Conservation (phyloP, 2,329 filamentous ascomycete genomes). For the Exophiala sp. region DNA sequence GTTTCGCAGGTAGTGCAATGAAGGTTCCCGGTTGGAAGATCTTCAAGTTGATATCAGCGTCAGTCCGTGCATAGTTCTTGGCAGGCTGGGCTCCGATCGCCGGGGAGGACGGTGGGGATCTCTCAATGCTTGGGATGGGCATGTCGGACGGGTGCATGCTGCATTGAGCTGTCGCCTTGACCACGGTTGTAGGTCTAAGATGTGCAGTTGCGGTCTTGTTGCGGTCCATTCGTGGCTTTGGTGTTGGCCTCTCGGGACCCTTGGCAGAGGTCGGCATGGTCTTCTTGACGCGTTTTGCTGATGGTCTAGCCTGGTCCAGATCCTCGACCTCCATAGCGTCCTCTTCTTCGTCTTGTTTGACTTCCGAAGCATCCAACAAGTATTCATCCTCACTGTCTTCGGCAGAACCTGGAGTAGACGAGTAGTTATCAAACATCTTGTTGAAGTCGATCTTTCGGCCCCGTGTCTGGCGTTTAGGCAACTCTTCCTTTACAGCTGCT, state of each 20-base stretch:
- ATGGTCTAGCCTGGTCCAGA: not conserved
- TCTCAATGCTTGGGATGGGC: conserved; percentile 16
- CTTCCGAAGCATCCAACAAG: not conserved
- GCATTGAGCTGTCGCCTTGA: conserved; percentile 1
- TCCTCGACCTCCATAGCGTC: not conserved
- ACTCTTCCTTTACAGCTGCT: not conserved
- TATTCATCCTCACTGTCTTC: conserved; percentile 4
- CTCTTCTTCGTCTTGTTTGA: conserved; percentile 7
- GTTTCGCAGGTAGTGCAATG: not conserved
- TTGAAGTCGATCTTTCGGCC: conserved; percentile 8
- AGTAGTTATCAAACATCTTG: not conserved
- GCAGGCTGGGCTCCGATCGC: not conserved
- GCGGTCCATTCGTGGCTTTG: not conserved
- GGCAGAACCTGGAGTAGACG: not conserved
- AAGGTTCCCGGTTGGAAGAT: conserved; percentile 2
- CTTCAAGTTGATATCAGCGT: conserved; percentile 5
- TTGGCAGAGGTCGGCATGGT: not conserved
- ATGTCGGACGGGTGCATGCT: not conserved
- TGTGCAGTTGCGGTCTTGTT: not conserved
- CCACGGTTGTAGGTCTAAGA: not conserved
- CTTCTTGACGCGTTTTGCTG: not conserved
- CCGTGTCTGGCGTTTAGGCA: conserved; percentile 7
- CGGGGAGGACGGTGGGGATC: conserved; percentile 5
- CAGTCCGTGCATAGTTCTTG: not conserved
- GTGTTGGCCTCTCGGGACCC: not conserved